phyloP scores from a whole-genome alignment of 2,329 filamentous ascomycete genomes.

The Capronia coronata region DNA sequence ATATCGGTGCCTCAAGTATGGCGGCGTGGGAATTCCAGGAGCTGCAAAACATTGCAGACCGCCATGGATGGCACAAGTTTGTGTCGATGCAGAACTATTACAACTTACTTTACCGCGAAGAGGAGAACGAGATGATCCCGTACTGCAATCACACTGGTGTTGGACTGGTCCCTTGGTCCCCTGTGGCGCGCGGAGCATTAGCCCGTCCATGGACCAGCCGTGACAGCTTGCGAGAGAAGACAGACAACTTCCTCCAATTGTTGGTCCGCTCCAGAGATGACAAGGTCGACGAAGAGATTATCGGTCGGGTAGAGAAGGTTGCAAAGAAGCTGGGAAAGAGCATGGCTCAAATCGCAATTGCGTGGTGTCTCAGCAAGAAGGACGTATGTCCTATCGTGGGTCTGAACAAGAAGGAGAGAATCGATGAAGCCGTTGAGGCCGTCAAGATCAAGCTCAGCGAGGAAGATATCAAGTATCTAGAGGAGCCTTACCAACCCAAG shows the following conservation, averaged over 20 bases:
- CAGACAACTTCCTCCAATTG: slow-evolving; percentile 39
- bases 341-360: slow-evolving; percentile 59
- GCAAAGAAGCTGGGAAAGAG: slow-evolving; percentile 52
- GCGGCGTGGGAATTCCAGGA: slow-evolving; percentile 36
- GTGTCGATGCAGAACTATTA: slow-evolving; percentile 49
- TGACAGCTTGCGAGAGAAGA: slow-evolving; percentile 40
- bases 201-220: slow-evolving; percentile 42
- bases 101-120: slow-evolving; percentile 38
- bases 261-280: slow-evolving; percentile 39
- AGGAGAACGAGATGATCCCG: slow-evolving; percentile 44
- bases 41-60: slow-evolving; percentile 46
- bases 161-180: slow-evolving; percentile 38
- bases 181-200: slow-evolving; percentile 42
- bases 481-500: slow-evolving; percentile 56
- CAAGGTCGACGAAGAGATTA: slow-evolving; percentile 48
- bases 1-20: slow-evolving; percentile 36
- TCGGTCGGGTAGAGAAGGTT: slow-evolving; percentile 52
- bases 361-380: slow-evolving; percentile 53
- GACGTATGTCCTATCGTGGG: slow-evolving; percentile 56
- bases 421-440: slow-evolving; percentile 54
- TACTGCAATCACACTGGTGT: slow-evolving; percentile 37
- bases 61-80: slow-evolving; percentile 47
- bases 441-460: slow-evolving; percentile 45
- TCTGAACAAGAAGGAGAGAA: slow-evolving; percentile 52
- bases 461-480: slow-evolving; percentile 56